Percentiles rank a stretch among this genome's conserved stretches.
These are phyloP conservation scores for Lepiota venenata DNA, from an alignment of 768 basidiomycete genomes.

Conservation along the genomic window DNA sequence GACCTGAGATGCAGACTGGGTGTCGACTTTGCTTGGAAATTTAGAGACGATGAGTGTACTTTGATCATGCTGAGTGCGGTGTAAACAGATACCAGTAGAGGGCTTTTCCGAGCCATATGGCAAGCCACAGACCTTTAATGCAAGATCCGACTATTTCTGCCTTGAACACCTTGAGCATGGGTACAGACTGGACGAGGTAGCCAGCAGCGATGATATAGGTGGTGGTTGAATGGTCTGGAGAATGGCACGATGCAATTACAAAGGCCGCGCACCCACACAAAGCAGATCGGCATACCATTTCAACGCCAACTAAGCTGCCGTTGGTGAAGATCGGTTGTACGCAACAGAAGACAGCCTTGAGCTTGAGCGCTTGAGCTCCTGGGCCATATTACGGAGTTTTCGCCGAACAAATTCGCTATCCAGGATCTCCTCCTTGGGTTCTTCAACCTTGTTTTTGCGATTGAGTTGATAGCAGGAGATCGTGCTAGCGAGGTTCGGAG, in stretches of 20 bases:
- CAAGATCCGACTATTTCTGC: slow-evolving; percentile 54
- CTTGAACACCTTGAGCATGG: slow-evolving; percentile 51
- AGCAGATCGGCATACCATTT: too few relatives aligned
- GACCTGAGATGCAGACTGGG: slow-evolving; percentile 49
- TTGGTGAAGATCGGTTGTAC: too few relatives aligned
- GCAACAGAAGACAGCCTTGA: too few relatives aligned
- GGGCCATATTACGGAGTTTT: slow-evolving; percentile 88
- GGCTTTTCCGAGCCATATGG: background rate
- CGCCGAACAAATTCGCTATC: slow-evolving; percentile 78
- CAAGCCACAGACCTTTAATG: slow-evolving; percentile 39
- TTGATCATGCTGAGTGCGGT: slow-evolving; percentile 39
- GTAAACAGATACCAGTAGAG: background rate
- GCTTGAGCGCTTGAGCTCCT: slow-evolving; percentile 94
- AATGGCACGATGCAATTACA: too few relatives aligned
- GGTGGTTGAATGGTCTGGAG: too few relatives aligned
- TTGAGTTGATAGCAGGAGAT: too few relatives aligned
- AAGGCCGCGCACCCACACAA: too few relatives aligned
- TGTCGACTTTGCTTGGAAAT: slow-evolving; percentile 47
- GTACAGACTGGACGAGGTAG: slow-evolving; percentile 48
- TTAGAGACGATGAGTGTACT: slow-evolving; percentile 47
- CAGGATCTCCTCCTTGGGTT: slow-evolving; percentile 66
- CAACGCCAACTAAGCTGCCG: too few relatives aligned
- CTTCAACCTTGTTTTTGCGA: slow-evolving; percentile 51
- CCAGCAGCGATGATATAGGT: slow-evolving; percentile 28
- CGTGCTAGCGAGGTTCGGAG: too few relatives aligned